Evolutionary conservation across 1,139 yeast species (phyloP), one percentile per base, ranked within the genome.

Genomic region (Lodderomyces orthopsilosis): DNA sequence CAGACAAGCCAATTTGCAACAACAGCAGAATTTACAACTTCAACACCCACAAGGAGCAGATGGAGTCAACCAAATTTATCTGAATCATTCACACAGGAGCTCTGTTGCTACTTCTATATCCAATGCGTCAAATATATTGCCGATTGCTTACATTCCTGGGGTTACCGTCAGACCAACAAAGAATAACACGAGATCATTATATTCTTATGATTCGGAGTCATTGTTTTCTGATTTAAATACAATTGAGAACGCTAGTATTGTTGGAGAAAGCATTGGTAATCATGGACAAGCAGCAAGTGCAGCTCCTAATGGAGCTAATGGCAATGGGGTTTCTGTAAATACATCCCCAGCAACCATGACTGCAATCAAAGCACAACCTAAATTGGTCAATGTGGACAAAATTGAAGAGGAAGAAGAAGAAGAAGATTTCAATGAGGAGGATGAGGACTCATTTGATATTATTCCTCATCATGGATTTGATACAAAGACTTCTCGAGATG

Each of bases 121-220:
- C 41, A 79, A 85, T 51, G 95, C 94, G 4, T 85, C 95, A 7
- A 90, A 91, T 61, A 83, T 91, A 49, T 76, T 90, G 48, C 96
- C 96, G n/a, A 85, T 90, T 50, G 96, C 95, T 2, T 90, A 90
- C 60, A 88, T 90, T 47, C 97, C 97, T 0, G 97, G 97, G 33
- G 96, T 89, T 33, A 85, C 89, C 1, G 82, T 81, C n/a, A 68
- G 83, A 22, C 78, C 78, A 32, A 65, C 77, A 36, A 63, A 69
- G 53, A 62, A 77, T 63, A 62, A 73, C 53, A 67, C 80, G 53
- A 57, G 73, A 40, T 67, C 74, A 35, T 66, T 76, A 18, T 76
- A 74, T 54, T 75, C 80, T 17, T 72, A 67, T 50, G 78, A 74
- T 42, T 60, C 72, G 26, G 81, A 77, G 41, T 74, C 80, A 38